Conservation (phyloP, 768 basidiomycete species). For the Serendipita sp. region DNA sequence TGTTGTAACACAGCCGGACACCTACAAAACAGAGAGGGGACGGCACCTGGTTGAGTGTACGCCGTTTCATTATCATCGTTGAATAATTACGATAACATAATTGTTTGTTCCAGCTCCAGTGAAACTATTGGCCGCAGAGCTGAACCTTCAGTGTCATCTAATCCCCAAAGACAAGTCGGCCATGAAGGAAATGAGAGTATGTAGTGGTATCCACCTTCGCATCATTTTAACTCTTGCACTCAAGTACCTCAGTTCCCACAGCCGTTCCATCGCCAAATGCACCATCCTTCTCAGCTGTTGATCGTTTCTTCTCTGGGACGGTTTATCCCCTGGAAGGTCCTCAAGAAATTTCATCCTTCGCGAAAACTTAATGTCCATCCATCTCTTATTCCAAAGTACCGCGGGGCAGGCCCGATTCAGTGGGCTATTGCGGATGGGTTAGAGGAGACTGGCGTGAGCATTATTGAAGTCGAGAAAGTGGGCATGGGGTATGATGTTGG, state of each 20-base stretch:
- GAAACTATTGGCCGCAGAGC: slow-evolving; percentile 36
- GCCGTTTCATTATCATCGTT: no score
- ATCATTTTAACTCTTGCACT: slow-evolving; percentile 18
- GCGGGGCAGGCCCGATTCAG: slow-evolving; percentile 88
- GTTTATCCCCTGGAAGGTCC: slow-evolving; percentile 48
- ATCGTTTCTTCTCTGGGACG: slow-evolving; percentile 86
- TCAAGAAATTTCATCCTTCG: slow-evolving; percentile 40
- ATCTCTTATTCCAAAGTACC: slow-evolving; percentile 67
- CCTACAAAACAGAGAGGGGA: slow-evolving; percentile 11
- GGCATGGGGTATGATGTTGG: slow-evolving; percentile 67
- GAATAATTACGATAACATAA: no score
- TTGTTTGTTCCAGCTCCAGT: slow-evolving; percentile 43
- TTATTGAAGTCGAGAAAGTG: slow-evolving; percentile 58
- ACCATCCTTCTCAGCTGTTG: slow-evolving; percentile 37
- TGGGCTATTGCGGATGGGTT: slow-evolving; percentile 57
- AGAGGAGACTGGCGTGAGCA: slow-evolving; percentile 56
- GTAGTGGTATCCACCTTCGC: slow-evolving; percentile 12
- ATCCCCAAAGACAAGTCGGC: slow-evolving; percentile 45
- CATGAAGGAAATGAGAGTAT: slow-evolving; percentile 50
- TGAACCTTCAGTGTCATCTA: slow-evolving; percentile 36
- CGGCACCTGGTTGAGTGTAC: no score
- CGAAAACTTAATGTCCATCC: slow-evolving; percentile 78
- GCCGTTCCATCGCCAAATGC: slow-evolving; percentile 18
- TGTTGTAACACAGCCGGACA: slow-evolving; percentile 60
- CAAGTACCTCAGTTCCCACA: not conserved